Evolutionary conservation across 2,329 filamentous ascomycete genomes (phyloP).

Genomic region (Polychaeton citri): DNA sequence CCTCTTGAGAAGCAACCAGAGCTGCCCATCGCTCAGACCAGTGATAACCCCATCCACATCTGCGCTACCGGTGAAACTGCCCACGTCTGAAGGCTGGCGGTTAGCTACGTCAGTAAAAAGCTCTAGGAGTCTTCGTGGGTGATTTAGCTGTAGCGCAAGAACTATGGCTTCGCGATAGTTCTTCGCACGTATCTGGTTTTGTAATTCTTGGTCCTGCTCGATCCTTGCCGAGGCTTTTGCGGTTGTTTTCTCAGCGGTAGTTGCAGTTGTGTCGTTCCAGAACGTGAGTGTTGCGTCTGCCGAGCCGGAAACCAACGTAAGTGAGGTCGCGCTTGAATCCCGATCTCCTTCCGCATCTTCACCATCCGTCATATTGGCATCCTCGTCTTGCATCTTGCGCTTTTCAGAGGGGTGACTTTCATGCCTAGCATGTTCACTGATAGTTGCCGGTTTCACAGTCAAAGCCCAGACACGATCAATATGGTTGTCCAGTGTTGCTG

Average conservation of each 20-base stretch:
- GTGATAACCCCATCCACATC: constrained; percentile 71
- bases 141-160: constrained; percentile 83
- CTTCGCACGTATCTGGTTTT: constrained; percentile 79
- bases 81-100: constrained; percentile 44
- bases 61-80: constrained; percentile 49
- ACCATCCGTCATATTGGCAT: constrained; percentile 16
- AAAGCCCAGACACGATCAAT: constrained; percentile 92
- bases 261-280: constrained; percentile 81
- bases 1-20: constrained; percentile 68
- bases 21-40: constrained; percentile 69
- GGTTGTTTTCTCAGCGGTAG: constrained; percentile 62
- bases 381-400: constrained; percentile 8
- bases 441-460: constrained; percentile 48
- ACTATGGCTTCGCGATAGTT: constrained; percentile 90
- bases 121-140: constrained; percentile 72
- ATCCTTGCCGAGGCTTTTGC: constrained; percentile 65
- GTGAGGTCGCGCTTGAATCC: constrained; percentile 6
- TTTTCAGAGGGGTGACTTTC: constrained; percentile 20
- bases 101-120: constrained; percentile 73
- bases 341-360: constrained; percentile 13
- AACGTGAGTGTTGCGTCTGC: constrained; percentile 89
- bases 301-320: constrained; percentile 71
- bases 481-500: constrained; percentile 90
- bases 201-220: constrained; percentile 85
- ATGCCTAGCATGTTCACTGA: constrained; percentile 25